Evolutionary conservation across 73 alveolate species (phyloP), one percentile per base, ranked within the genome.

Genomic region (Tetrahymena borealis): DNA sequence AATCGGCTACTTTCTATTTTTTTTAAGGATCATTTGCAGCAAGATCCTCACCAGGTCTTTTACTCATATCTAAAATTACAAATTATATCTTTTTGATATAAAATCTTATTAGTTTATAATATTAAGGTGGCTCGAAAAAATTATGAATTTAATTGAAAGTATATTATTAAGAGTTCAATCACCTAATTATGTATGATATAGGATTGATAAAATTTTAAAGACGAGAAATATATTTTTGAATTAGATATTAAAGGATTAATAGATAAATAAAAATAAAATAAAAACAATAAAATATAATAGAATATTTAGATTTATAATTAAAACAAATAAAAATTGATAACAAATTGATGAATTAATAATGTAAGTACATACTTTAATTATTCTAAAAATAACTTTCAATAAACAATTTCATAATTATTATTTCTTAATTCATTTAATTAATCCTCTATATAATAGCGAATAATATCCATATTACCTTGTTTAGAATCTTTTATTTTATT

Each of bases 61-160:
- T 60, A 60, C 85, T 60, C 85, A 60, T 60, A 15, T 60, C 11
- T 18, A 15, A 60, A 60, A 18, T 60, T 5, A 24, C 28, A 24
- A 60, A 60, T 60, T 24, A 60, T 60, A 60, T 60, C 85, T 60
- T 60, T 60, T 60, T 60, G 11, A 20, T 35, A 24, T 24, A 15
- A 24, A 60, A 35, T 24, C 28, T 24, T 60, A 60, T 60, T 60
- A 60, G 28, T 60, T 60, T 60, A 24, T 20, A 60, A 60, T n/a
- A 60, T 60, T 60, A 60, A 60, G 85, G 85, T 60, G 85, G 85
- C 85, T 60, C n/a, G 85, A 60, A 60, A 41, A 40, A 60, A 60
- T 60, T 60, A n/a, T n/a, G n/a, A n/a, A n/a, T n/a, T n/a, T n/a
- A n/a, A n/a, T n/a, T n/a, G n/a, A n/a, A n/a, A n/a, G n/a, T n/a